Evolutionary conservation across 495 filamentous ascomycete genomes (phyloP), one percentile per base, ranked within the genome.

Genomic region (Penicillium canariense): DNA sequence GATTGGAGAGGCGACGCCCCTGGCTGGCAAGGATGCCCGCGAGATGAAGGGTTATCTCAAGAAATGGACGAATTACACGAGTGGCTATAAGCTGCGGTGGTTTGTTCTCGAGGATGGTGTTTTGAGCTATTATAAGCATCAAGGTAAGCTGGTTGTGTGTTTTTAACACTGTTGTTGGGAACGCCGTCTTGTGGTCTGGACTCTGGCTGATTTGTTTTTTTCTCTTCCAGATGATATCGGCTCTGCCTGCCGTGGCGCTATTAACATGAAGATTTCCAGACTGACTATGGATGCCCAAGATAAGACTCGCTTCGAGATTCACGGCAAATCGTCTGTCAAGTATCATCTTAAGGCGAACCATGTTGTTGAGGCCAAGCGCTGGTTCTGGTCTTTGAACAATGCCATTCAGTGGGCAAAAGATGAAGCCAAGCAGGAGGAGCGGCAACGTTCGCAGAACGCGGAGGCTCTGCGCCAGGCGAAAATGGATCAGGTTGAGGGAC

Each of bases 41-140:
- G 94, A 97, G 68, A 97, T 97, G 90, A 96, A 92, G 72, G 94
- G 94, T 8, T 98, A 97, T 68, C 76, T 98, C 52, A 96, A 96
- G 69, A 98, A 98, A 66, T 98, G 94, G 94, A 97, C 94, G 18
- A 98, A 98, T 62, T 98, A 98, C 68, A 90, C 92, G 8, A 90
- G 85, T 63, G 94, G 94, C 4, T 97, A 94, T 73, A 96, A 98
- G 73, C 73, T 98, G 48, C 81, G 94, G 43, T 98, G 93, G 91
- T 98, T 98, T 69, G 95, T 97, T 0, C 80, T 98, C 20, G 94
- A 98, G 62, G 95, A 97, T 65, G 94, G 94, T 14, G 95, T 98
- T 15, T 70, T 98, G 59, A 97, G 94, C 68, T 98, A 98, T 70
- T 98, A 97, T 75, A 98, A 98, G 72, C 90, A 98, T 68, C 94